Base-by-base conservation (phyloP, 2,329 filamentous ascomycete genomes). In the Exserohilum turcica region DNA sequence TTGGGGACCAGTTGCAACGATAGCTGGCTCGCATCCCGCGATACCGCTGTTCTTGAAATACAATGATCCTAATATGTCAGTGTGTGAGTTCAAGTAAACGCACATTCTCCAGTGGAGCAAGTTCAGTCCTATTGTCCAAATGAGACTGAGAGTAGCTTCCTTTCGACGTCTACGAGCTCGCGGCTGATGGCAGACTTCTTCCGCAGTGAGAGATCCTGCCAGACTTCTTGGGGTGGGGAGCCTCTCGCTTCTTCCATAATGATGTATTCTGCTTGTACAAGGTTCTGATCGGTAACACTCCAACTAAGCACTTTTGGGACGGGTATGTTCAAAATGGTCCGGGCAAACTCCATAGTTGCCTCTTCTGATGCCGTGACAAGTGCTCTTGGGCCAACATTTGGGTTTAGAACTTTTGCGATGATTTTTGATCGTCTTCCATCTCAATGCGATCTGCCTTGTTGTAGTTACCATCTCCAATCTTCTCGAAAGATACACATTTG, bases 221-320 rank as follows among this genome's bases (percentile, higher is more conserved):
- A 70, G 16, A 64, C 55, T 45, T 63, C 39, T 28, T 66, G 50
- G 3, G 67, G 61, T 46, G 60, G 64, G 31, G 50, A 52, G 8
- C 67, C 64, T 54, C 33, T 55, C n/a, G 63, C 68, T 63, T 66
- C 60, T 56, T 70, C 66, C 66, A 69, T 70, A 51, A 71, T 65
- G 15, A 71, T 71, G 35, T 70, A 71, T 63, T 71, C 68, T 38
- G 66, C 54, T 32, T 57, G 46, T 18, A 71, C 62, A 43, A 66
- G 59, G 37, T 67, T 69, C 32, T 64, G 32, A n/a, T 54, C 49
- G 16, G 53, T 56, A 37, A 61, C 59, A 51, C 54, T 65, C 65
- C 63, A 71, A 38, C 56, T 59, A 32, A 68, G 56, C 21, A 71
- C 59, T 50, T 54, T 53, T 37, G 67, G 67, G 21, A 66, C 61